These are phyloP conservation scores for Ogataea angusta DNA, from an alignment of 805 yeast genomes.

Conservation along the genomic window DNA sequence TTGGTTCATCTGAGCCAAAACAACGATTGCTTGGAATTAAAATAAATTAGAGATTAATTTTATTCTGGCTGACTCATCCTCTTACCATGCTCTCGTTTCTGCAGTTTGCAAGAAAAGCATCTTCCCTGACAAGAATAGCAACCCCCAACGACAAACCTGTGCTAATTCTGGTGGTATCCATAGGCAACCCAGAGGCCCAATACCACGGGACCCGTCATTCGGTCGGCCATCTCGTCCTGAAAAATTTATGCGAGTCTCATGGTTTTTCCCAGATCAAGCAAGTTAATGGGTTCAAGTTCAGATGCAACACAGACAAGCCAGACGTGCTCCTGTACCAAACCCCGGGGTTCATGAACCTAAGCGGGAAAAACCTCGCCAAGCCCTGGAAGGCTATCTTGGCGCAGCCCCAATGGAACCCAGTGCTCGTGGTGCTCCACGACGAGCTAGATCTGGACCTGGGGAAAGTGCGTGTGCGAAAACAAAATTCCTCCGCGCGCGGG, in stretches of 20 bases:
- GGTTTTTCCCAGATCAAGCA: constrained; percentile 16
- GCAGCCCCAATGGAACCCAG: constrained; percentile 31
- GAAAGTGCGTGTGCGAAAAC: constrained; percentile 55
- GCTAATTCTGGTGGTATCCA: constrained; percentile 42
- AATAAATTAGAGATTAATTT: neutral
- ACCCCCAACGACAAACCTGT: constrained; percentile 21
- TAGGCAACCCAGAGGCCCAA: constrained; percentile 75
- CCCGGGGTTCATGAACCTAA: constrained; percentile 64
- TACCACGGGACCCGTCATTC: constrained; percentile 70
- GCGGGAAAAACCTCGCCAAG: constrained; percentile 55
- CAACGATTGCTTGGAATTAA: too few relatives aligned
- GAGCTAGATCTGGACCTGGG: constrained; percentile 71
- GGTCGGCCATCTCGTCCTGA: constrained; percentile 62
- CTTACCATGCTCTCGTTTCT: constrained; percentile 3
- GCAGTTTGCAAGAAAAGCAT: constrained; percentile 2
- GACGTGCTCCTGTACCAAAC: constrained; percentile 48
- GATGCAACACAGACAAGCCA: constrained; percentile 17
- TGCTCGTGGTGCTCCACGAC: constrained; percentile 68
- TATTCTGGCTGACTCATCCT: neutral
- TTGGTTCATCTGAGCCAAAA: constrained; percentile 14
- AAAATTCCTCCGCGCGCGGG: constrained; percentile 66
- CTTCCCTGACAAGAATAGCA: constrained; percentile 13
- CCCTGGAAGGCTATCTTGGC: constrained; percentile 42
- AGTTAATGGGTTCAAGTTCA: constrained; percentile 25
- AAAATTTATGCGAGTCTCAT: constrained; percentile 26